Base-by-base conservation (phyloP, 2,329 filamentous ascomycete genomes). In the Fusarium proliferatum region DNA sequence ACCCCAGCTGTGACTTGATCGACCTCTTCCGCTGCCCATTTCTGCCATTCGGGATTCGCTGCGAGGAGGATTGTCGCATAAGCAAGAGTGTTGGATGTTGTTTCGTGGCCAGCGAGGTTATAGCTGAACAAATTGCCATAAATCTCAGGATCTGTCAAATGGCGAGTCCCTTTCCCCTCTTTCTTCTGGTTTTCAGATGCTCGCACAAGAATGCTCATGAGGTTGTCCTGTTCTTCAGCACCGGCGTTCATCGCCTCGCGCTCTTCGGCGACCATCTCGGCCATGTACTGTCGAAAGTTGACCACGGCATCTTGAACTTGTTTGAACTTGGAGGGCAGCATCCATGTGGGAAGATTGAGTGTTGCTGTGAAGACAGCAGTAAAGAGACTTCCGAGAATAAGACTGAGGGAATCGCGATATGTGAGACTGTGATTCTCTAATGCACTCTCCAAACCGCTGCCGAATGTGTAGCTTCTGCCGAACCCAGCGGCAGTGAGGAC, bases 61-160 rank as follows among this genome's bases (percentile, higher is more conserved):
- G 86, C 85, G 4, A 89, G 79, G 13, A 86, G 82, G 11, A 83
- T 75, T 2, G 86, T 74, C 2, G 81, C 78, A 58, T 83, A 87
- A 2, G 82, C 81, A 10, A 88, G 73, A 0, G 83, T 83, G 34
- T 85, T 83, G 2, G 86, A 84, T 0, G 86, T 86, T 0, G 86
- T 88, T 64, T 88, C 86, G 64, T 88, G 85, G 1, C 87, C 87
- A 0, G 87, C 86, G 56, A 88, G 80, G 53, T 85, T 87, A 68
- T 87, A 82, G 3, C 85, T 78, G 58, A 86, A 86, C 52, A 87
- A 77, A 51, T 88, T 88, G 19, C 86, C 85, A 45, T 85, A 84
- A 10, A 88, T 84, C 65, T 88, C 86, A 1, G 70, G 67, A 51
- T 84, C 82, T 2, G 77, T 84, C 38, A 84, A 78, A 16, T 71